A percentile compares a stretch with the other conserved stretches of the same genome.
Evolutionary conservation across 495 filamentous ascomycete genomes (phyloP).

Genomic region (Cairneyella variabilis): DNA sequence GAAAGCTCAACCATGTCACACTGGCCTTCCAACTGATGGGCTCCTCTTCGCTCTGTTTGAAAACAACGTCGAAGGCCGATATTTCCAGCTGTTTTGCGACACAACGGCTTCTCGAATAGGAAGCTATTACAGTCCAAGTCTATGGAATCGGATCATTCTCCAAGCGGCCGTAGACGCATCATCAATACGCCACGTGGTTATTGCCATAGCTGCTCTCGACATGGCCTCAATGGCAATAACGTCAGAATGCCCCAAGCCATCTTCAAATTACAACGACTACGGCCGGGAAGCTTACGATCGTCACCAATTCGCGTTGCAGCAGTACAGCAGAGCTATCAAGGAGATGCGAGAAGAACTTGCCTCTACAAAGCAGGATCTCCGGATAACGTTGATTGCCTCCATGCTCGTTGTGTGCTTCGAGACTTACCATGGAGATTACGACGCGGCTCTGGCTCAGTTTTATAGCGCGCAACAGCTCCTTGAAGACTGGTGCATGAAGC

Average conservation of each 20-base stretch:
- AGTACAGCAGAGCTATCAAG: constrained; percentile 3
- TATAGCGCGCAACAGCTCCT: not conserved
- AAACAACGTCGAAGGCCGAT: not conserved
- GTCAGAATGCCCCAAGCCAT: too few relatives aligned
- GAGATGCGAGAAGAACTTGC: not conserved
- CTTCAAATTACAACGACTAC: not conserved
- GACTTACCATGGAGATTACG: not conserved
- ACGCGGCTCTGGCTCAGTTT: not conserved
- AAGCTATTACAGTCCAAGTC: not conserved
- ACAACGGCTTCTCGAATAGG: not conserved
- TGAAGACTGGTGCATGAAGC: not conserved
- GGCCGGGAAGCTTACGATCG: not conserved
- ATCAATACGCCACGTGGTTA: not conserved
- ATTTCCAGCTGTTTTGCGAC: not conserved
- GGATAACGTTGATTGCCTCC: not conserved
- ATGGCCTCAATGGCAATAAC: not conserved
- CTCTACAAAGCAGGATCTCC: not conserved
- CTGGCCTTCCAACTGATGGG: not conserved
- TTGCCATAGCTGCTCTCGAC: not conserved
- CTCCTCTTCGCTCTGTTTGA: not conserved
- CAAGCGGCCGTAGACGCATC: not conserved
- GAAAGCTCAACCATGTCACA: not conserved
- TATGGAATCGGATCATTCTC: not conserved
- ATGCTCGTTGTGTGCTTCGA: not conserved
- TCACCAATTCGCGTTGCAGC: not conserved